A percentile compares a stretch with the other conserved stretches of the same genome.
Evolutionary conservation across 2,329 filamentous ascomycete genomes (phyloP).

Genomic region (Falciphora oryzae): DNA sequence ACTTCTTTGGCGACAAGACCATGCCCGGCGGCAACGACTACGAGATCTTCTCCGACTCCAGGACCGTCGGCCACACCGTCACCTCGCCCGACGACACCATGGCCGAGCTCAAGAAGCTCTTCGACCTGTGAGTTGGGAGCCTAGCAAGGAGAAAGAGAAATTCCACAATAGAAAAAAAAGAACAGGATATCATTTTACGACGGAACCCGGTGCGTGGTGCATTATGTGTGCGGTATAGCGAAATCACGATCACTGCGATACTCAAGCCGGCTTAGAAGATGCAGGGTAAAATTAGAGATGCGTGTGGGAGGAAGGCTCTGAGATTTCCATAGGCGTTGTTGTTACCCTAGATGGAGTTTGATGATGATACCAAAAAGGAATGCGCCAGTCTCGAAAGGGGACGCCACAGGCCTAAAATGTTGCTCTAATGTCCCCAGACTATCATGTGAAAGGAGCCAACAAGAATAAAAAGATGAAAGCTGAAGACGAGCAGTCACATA

Average conservation of each 20-base stretch:
- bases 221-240: not conserved
- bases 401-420: too few species aligned
- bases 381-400: not conserved
- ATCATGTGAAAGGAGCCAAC: not conserved
- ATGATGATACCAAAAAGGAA: not conserved
- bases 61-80: constrained; percentile 83
- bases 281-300: not conserved
- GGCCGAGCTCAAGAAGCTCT: constrained; percentile 72
- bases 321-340: not conserved
- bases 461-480: not conserved
- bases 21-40: constrained; percentile 88
- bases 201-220: not conserved
- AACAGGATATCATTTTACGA: not conserved
- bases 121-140: constrained; percentile 49
- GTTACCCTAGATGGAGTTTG: not conserved
- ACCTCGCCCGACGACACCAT: constrained; percentile 77
- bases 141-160: not conserved
- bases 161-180: not conserved
- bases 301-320: not conserved
- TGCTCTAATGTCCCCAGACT: too few species aligned
- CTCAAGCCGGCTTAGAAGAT: not conserved
- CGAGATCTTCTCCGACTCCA: constrained; percentile 79
- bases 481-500: not conserved
- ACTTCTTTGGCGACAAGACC: constrained; percentile 99
- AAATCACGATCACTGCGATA: not conserved